These are phyloP conservation scores for Kazachstania taianensis DNA, from an alignment of 805 yeast species.

Conservation along the genomic window DNA sequence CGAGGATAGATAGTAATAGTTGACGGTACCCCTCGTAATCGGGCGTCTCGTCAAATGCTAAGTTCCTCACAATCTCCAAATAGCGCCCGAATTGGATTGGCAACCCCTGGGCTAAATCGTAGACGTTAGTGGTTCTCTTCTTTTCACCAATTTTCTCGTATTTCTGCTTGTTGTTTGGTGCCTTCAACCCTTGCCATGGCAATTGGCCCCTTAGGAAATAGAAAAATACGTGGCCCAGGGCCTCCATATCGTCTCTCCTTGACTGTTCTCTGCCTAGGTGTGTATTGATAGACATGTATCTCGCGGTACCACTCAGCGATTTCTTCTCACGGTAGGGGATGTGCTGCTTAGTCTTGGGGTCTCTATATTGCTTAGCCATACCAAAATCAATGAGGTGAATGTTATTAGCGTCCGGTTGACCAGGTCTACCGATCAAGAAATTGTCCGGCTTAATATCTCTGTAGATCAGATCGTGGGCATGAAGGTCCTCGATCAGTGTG, in stretches of 20 bases:
- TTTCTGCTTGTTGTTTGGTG: conserved; percentile 95
- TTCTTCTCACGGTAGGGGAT: conserved; percentile 95
- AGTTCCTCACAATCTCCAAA: conserved; percentile 75
- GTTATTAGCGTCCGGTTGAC: conserved; percentile 69
- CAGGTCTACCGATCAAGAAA: conserved; percentile 85
- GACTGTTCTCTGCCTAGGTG: conserved; percentile 96
- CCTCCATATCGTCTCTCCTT: conserved; percentile 93
- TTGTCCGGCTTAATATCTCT: conserved; percentile 98
- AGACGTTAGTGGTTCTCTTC: conserved; percentile 80
- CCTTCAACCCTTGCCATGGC: conserved; percentile 99
- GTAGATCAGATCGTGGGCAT: conserved; percentile 82
- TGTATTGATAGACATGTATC: conserved; percentile 96
- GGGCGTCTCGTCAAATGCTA: conserved; percentile 89
- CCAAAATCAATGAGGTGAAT: conserved; percentile 94
- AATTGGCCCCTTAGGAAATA: conserved; percentile 88
- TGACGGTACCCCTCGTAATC: conserved; percentile 81
- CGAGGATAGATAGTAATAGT: conserved; percentile 68
- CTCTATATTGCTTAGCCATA: conserved; percentile 97
- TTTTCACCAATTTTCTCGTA: conserved; percentile 96
- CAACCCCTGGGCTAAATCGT: conserved; percentile 76
- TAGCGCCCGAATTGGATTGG: conserved; percentile 93
- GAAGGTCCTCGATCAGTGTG: conserved; percentile 73
- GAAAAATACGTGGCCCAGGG: conserved; percentile 92
- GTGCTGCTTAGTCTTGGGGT: conserved; percentile 90
- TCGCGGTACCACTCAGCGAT: conserved; percentile 94